Evolutionary conservation across 331 rosid genomes (phyloP).

Genomic region (Erythrophleum ivorense): DNA sequence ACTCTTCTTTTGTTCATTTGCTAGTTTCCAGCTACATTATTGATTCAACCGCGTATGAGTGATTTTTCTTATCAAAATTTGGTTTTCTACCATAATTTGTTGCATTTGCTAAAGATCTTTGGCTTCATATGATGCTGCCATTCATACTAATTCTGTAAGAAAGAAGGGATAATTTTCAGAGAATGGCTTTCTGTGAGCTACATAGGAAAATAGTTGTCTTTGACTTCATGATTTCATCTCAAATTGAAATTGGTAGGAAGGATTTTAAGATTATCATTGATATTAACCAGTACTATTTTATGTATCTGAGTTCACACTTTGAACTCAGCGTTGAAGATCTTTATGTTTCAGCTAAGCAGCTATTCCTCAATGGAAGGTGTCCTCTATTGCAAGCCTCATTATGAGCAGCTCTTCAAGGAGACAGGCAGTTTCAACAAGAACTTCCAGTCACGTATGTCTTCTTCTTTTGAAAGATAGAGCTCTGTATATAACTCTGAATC

Average conservation of each 20-base stretch:
- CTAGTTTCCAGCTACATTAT: conserved; percentile 12
- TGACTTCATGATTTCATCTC: conserved; percentile 6
- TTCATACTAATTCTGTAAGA: background rate
- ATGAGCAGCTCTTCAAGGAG: conserved; percentile 97
- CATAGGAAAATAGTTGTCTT: background rate
- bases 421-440: conserved; percentile 81
- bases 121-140: conserved; percentile 25
- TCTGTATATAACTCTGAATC: conserved; percentile 31
- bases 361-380: conserved; percentile 99
- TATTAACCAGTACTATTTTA: conserved; percentile 28
- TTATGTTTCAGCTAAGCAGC: conserved; percentile 76
- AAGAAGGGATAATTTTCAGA: background rate
- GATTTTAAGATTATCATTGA: conserved; percentile 10
- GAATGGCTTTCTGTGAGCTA: background rate
- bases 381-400: conserved; percentile 94
- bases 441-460: conserved; percentile 80
- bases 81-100: background rate
- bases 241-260: conserved; percentile 10
- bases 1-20: background rate
- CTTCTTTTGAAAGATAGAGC: conserved; percentile 32
- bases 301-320: conserved; percentile 32
- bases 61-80: background rate
- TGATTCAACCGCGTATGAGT: conserved; percentile 18
- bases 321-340: conserved; percentile 18
- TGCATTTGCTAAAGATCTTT: conserved; percentile 28